These are phyloP conservation scores for Myochromella boudieri DNA, from an alignment of 768 basidiomycete species.

Conservation along the genomic window DNA sequence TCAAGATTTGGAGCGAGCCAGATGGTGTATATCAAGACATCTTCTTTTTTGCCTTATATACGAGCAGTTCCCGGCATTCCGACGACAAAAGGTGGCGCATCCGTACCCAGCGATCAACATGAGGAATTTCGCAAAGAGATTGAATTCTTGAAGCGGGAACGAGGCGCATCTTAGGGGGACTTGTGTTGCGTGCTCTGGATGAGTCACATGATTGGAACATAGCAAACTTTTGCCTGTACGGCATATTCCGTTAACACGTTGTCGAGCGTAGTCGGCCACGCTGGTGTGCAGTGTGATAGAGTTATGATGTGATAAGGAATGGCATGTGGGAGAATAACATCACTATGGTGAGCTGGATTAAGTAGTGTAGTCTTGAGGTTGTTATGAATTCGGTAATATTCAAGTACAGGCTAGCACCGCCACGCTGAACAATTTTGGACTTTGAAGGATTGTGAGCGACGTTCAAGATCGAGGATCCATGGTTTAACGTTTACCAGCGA, in stretches of 20 bases:
- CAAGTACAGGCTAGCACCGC: too few species aligned
- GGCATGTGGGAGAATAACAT: too few species aligned
- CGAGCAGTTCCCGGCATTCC: slow-evolving; percentile 13
- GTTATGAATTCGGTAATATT: too few species aligned
- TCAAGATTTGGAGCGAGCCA: background rate
- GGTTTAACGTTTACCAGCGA: too few species aligned
- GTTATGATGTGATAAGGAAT: background rate
- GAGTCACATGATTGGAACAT: slow-evolving; percentile 27
- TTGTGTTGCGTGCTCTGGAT: too few species aligned
- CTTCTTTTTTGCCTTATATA: slow-evolving; percentile 21
- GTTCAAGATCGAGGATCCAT: too few species aligned
- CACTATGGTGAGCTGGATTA: too few species aligned
- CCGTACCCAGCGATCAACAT: slow-evolving; percentile 22
- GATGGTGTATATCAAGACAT: slow-evolving; percentile 4
- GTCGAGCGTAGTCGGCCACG: too few species aligned
- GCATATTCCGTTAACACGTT: slow-evolving; percentile 29
- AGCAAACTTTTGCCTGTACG: slow-evolving; percentile 19
- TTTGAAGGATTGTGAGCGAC: too few species aligned
- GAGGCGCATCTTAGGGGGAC: slow-evolving; percentile 19
- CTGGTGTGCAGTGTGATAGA: background rate
- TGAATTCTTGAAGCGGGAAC: slow-evolving; percentile 18
- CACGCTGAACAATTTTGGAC: too few species aligned
- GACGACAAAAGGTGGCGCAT: slow-evolving; percentile 15
- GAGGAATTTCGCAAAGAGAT: slow-evolving; percentile 22
- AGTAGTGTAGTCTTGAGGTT: too few species aligned